A percentile compares a stretch with the other conserved stretches of the same genome.
phyloP scores from a whole-genome alignment of 2,329 filamentous ascomycete species.

The Pleoardoris graminearum region DNA sequence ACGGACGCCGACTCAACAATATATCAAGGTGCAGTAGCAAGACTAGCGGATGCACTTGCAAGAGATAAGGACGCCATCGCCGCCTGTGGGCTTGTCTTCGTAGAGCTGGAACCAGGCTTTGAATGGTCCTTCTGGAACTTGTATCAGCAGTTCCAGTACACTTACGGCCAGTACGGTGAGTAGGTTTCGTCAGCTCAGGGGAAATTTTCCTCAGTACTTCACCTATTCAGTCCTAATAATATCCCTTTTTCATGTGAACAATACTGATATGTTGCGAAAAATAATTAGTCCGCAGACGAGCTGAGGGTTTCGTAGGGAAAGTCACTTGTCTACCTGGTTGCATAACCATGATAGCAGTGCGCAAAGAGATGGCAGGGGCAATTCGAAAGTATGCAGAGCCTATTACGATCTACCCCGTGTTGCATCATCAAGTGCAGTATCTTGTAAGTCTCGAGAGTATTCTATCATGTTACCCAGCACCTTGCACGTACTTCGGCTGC shows the following conservation, averaged over 20 bases:
- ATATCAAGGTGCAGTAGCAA: conserved; percentile 6
- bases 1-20: conserved; percentile 8
- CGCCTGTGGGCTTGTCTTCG: conserved; percentile 6
- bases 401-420: not conserved
- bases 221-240: too few relatives aligned
- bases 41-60: not conserved
- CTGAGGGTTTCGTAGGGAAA: conserved; percentile 3
- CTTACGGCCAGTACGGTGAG: conserved; percentile 3
- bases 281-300: conserved; percentile 2
- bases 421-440: conserved; percentile 6
- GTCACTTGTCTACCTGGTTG: conserved; percentile 7
- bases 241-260: too few relatives aligned
- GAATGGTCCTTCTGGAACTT: conserved; percentile 11
- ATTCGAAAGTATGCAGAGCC: conserved; percentile 7
- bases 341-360: conserved; percentile 8
- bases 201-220: too few relatives aligned
- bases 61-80: conserved; percentile 7
- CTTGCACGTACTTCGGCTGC: too few relatives aligned
- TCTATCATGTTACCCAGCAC: too few relatives aligned
- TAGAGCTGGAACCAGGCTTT: conserved; percentile 5
- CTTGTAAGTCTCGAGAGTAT: conserved; percentile 7
- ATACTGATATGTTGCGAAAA: not conserved
- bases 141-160: conserved; percentile 9
- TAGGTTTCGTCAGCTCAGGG: not conserved
- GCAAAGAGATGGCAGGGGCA: conserved; percentile 4